A percentile compares a stretch with the other conserved stretches of the same genome.
phyloP scores from a whole-genome alignment of 2,329 filamentous ascomycete species.

The Rasamsonia emersonii region DNA sequence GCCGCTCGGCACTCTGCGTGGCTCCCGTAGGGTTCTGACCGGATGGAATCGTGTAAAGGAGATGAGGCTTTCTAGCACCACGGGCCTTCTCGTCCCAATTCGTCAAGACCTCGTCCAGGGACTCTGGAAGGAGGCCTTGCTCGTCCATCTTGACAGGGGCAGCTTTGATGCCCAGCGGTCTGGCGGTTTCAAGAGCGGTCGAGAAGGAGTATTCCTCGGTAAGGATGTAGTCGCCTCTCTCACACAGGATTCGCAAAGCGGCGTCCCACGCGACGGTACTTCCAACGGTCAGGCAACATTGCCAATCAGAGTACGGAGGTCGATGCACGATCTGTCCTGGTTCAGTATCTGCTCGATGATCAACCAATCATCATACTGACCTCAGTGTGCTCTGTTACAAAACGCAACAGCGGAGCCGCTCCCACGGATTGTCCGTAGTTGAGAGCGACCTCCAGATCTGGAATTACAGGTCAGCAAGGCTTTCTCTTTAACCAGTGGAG shows the following conservation, averaged over 20 bases:
- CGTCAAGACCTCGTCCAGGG: constrained; percentile 54
- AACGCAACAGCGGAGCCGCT: constrained; percentile 77
- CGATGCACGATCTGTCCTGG: constrained; percentile 57
- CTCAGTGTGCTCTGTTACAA: constrained; percentile 91
- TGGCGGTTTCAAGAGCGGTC: constrained; percentile 59
- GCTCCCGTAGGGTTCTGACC: constrained; percentile 89
- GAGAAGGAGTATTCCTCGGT: constrained; percentile 91
- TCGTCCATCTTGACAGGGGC: constrained; percentile 57
- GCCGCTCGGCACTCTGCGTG: constrained; percentile 61
- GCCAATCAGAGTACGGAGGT: constrained; percentile 87
- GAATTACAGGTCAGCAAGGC: constrained; percentile 8
- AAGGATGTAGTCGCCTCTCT: constrained; percentile 66
- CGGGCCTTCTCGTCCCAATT: constrained; percentile 54
- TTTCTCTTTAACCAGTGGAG: not conserved
- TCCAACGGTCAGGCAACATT: constrained; percentile 71
- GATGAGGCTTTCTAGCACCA: constrained; percentile 54
- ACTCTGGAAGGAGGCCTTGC: constrained; percentile 54
- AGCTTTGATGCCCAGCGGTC: constrained; percentile 54
- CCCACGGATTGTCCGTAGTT: constrained; percentile 90
- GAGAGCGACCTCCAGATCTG: constrained; percentile 76
- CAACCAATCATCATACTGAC: constrained; percentile 18
- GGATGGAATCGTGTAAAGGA: constrained; percentile 66
- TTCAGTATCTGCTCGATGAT: constrained; percentile 9
- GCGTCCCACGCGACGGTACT: constrained; percentile 82
- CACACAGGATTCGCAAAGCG: constrained; percentile 70